A percentile compares a stretch with the other conserved stretches of the same genome.
These are phyloP conservation scores for Intubia oerlemansii DNA, from an alignment of 2,329 filamentous ascomycete genomes.

Conservation along the genomic window DNA sequence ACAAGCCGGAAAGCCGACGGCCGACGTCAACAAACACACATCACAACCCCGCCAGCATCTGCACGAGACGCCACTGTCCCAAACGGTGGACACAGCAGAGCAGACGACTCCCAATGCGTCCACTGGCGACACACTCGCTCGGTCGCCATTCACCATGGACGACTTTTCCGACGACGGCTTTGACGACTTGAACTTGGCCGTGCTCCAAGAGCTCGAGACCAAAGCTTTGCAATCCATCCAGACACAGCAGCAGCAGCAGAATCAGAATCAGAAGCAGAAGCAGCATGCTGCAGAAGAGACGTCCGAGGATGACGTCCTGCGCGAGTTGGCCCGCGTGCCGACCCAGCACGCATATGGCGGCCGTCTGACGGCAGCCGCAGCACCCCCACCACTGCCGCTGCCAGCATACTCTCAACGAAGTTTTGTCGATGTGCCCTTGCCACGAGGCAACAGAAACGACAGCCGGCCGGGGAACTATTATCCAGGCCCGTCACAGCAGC, in stretches of 20 bases:
- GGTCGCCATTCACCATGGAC: conserved; percentile 29
- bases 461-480: not conserved
- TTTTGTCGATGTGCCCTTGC: conserved; percentile 5
- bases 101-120: no score
- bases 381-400: conserved; percentile 5
- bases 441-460: not conserved
- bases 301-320: conserved; percentile 6
- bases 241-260: conserved; percentile 5
- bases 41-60: no score
- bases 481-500: conserved; percentile 1
- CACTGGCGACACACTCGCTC: no score
- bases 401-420: conserved; percentile 7
- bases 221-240: conserved; percentile 17
- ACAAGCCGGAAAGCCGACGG: no score
- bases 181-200: conserved; percentile 34
- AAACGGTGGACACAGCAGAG: no score
- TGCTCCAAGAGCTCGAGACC: conserved; percentile 40
- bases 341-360: conserved; percentile 4
- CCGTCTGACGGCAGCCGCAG: conserved; percentile 5
- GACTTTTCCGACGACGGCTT: conserved; percentile 42
- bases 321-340: conserved; percentile 7
- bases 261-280: conserved; percentile 1
- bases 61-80: no score
- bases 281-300: not conserved
- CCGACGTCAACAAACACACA: no score